Base-by-base conservation (phyloP, 306 rosid species). In the Mucuna pruriens region DNA sequence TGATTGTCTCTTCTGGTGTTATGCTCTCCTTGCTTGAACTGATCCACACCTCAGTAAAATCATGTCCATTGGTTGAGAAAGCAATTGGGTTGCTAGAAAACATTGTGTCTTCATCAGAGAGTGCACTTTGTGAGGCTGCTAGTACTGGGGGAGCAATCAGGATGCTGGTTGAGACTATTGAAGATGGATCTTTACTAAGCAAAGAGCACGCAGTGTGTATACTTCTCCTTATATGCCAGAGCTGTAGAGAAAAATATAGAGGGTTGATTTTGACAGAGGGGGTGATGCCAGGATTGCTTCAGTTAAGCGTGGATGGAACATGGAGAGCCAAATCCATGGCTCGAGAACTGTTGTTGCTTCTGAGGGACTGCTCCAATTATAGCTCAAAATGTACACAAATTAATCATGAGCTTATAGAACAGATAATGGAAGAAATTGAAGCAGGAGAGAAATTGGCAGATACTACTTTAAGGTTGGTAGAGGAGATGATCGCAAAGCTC, bases 261-360 rank as follows among this genome's bases (percentile, higher is more conserved):
- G 97, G 80, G 48, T 4, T 89, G 87, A 90, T 90, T 16, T 58
- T 94, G 76, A 83, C 86, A 77, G 95, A 90, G 58, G 98, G 98
- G n/a, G 95, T 87, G 23, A 89, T 94, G 92, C 97, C 95, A 0
- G 94, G 97, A 10, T 81, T 91, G 86, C 97, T 94, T 81, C 95
- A 94, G 90, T 78, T 94, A 80, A 90, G 90, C 0, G 88, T 89
- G 74, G 97, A 92, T 25, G 98, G 98, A 52, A 90, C 98, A 1
- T 9, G 88, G 87, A 78, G 85, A 42, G 95, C 92, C 9, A 90
- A 83, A 78, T 62, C 72, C 15, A 58, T 52, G 80, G 89, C 98
- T 19, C 17, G 75, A 33, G 89, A 94, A 54, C n/a, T 90, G 86
- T 26, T 91, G 80, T 72, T 91, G 60, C 95, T 91, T 38, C 81